These are phyloP conservation scores for Trichosanthes cucumerina DNA, from an alignment of 306 rosid species.

Conservation along the genomic window DNA sequence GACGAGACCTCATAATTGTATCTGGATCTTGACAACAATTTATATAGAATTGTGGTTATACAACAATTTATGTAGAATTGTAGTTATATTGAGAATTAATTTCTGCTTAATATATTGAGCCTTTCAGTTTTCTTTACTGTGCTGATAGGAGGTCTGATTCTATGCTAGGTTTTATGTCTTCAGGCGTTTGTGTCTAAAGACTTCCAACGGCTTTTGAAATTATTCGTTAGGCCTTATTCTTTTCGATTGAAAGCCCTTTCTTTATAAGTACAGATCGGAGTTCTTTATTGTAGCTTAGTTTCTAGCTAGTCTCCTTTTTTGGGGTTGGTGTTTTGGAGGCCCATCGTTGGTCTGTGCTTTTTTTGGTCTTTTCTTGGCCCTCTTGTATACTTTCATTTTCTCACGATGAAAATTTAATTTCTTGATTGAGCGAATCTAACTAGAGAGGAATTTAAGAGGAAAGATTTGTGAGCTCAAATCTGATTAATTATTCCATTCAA, in stretches of 20 bases:
- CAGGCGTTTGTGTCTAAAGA: not conserved
- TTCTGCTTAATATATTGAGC: not conserved
- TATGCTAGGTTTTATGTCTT: not conserved
- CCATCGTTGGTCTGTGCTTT: not conserved
- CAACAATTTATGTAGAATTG: not conserved
- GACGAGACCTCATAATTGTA: not conserved
- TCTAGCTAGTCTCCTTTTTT: not conserved
- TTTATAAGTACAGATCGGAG: no score
- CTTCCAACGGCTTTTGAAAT: not conserved
- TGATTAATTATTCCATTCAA: no score
- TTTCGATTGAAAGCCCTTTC: not conserved
- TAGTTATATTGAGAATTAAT: not conserved
- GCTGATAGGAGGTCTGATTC: not conserved
- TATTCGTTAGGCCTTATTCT: not conserved
- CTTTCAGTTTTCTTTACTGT: not conserved
- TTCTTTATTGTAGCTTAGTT: not conserved
- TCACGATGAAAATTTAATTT: not conserved
- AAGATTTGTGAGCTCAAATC: no score
- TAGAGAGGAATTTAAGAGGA: no score
- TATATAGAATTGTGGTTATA: not conserved
- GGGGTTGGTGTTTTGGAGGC: not conserved
- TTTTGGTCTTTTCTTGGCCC: not conserved
- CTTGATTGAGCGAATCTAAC: no score
- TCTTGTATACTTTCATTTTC: not conserved
- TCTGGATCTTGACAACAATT: not conserved